Percentiles rank a stretch among this genome's conserved stretches.
Conservation (phyloP, 805 yeast genomes). For the Yarrowia yakushimensis region DNA sequence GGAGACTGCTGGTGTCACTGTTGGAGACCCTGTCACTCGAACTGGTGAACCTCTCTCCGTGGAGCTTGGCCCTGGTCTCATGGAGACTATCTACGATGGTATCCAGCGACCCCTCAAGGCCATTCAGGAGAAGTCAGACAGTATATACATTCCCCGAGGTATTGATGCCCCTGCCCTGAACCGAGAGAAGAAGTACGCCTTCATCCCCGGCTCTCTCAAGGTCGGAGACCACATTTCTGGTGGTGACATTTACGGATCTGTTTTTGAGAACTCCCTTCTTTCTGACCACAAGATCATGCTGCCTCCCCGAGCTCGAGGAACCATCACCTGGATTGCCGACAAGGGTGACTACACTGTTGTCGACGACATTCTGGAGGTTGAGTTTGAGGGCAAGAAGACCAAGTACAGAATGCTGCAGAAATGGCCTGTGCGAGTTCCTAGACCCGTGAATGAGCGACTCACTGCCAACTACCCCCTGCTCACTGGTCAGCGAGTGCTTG, state of each 20-base stretch:
- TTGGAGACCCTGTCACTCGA: constrained; percentile 97
- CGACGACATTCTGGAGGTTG: constrained; percentile 87
- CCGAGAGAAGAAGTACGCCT: constrained; percentile 78
- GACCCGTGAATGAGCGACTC: constrained; percentile 94
- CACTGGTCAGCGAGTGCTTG: constrained; percentile 98
- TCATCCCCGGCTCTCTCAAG: constrained; percentile 70
- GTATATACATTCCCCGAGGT: constrained; percentile 98
- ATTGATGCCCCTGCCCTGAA: constrained; percentile 93
- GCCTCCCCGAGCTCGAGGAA: constrained; percentile 99
- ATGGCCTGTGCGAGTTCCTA: constrained; percentile 99
- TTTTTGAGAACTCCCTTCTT: constrained; percentile 88
- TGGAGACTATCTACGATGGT: constrained; percentile 99
- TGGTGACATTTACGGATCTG: constrained; percentile 94
- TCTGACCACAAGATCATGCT: constrained; percentile 89
- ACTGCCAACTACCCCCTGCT: constrained; percentile 92
- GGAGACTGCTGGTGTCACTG: constrained; percentile 98
- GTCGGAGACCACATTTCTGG: constrained; percentile 98
- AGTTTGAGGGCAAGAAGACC: constrained; percentile 81
- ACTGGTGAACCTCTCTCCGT: constrained; percentile 99
- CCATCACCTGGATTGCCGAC: constrained; percentile 81
- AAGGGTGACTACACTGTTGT: constrained; percentile 90
- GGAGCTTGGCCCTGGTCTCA: constrained; percentile 97
- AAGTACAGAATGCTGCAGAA: constrained; percentile 93
- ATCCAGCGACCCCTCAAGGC: constrained; percentile 98
- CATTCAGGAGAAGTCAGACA: constrained; percentile 79